Conservation (phyloP, 164 flowering plant genomes). For the Annona squamosa region DNA sequence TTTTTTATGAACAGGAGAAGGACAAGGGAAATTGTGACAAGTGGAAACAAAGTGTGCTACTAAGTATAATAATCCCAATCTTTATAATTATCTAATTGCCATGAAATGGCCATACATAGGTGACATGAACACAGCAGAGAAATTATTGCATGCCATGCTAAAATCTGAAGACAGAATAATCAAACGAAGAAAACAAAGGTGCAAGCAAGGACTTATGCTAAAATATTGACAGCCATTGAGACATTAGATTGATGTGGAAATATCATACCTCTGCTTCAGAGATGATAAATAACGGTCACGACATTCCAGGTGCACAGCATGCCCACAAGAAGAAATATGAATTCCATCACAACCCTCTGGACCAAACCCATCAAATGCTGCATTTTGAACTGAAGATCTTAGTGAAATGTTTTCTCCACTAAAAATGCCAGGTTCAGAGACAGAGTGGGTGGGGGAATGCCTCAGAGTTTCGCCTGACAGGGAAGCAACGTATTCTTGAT, state of each 20-base stretch:
- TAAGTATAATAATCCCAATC: too few species aligned
- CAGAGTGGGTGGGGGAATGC: slow-evolving; percentile 16
- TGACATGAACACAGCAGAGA: neutral
- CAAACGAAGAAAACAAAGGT: neutral
- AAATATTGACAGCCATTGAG: neutral
- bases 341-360: slow-evolving; percentile 81
- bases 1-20: too few species aligned
- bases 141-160: neutral
- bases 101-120: too few species aligned
- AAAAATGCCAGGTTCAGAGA: slow-evolving; percentile 23
- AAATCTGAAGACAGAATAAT: neutral
- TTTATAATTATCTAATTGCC: too few species aligned
- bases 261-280: slow-evolving; percentile 64
- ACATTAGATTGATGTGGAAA: neutral
- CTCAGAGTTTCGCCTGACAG: slow-evolving; percentile 35
- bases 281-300: slow-evolving; percentile 79
- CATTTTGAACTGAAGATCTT: slow-evolving; percentile 15
- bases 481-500: slow-evolving; percentile 50
- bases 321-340: slow-evolving; percentile 92
- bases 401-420: slow-evolving; percentile 14
- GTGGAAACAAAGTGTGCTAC: too few species aligned
- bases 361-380: slow-evolving; percentile 57
- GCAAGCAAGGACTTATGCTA: neutral
- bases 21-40: too few species aligned
- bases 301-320: slow-evolving; percentile 95